Conservation (phyloP, 345 rosid genomes). For the Sisymbrium irio region DNA sequence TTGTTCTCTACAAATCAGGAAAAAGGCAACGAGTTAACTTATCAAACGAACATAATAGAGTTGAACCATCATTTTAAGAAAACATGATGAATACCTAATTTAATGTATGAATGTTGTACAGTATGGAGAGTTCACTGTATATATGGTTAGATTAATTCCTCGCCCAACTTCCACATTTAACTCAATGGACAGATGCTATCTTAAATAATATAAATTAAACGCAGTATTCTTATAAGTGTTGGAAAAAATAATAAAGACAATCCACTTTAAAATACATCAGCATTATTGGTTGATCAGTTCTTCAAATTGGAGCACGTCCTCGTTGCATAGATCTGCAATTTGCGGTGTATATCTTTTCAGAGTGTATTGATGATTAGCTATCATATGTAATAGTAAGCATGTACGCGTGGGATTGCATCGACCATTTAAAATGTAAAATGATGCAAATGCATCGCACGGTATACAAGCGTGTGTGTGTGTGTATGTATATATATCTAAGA, state of each 20-base stretch:
- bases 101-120: not conserved
- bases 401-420: constrained; percentile 4
- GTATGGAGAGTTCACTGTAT: not conserved
- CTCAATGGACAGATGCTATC: not conserved
- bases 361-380: not conserved
- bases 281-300: not conserved
- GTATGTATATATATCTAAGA: not conserved
- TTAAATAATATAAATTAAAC: not conserved
- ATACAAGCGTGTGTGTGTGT: not conserved
- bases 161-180: not conserved
- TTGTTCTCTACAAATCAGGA: not conserved
- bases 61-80: not conserved
- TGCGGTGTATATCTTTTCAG: not conserved
- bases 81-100: not conserved
- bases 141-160: not conserved
- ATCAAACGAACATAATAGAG: not conserved
- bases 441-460: not conserved
- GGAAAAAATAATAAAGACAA: not conserved
- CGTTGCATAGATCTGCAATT: not conserved
- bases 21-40: too few relatives aligned
- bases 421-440: not conserved
- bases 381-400: not conserved
- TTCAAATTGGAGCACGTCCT: not conserved
- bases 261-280: not conserved
- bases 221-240: not conserved